Conservation (phyloP, 2,329 filamentous ascomycete genomes). For the Alternaria postmessia region DNA sequence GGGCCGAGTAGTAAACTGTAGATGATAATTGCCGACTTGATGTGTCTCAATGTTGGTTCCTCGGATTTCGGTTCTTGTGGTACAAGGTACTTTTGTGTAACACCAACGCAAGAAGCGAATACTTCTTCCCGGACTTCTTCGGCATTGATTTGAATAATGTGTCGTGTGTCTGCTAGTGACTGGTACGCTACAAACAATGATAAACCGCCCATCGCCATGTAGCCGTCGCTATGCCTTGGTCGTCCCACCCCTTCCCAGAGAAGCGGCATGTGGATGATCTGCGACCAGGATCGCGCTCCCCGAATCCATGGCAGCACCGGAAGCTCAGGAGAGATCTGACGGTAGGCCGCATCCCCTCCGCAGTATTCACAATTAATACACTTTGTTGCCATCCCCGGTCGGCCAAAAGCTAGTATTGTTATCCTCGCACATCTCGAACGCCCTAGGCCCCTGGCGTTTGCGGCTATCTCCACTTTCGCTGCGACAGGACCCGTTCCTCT, state of each 20-base stretch:
- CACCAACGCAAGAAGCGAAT: neutral
- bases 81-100: constrained; percentile 8
- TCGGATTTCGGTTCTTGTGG: constrained; percentile 3
- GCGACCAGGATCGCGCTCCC: constrained; percentile 25
- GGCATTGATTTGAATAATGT: neutral
- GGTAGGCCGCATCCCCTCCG: constrained; percentile 7
- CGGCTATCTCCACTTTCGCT: constrained; percentile 18
- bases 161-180: neutral
- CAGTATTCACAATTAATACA: constrained; percentile 17
- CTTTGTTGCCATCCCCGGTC: constrained; percentile 3
- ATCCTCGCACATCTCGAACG: constrained; percentile 15
- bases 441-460: constrained; percentile 37
- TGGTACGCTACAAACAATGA: neutral
- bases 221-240: neutral
- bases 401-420: constrained; percentile 12
- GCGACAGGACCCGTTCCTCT: constrained; percentile 18
- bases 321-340: constrained; percentile 26
- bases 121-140: neutral
- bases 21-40: neutral
- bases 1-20: constrained; percentile 47
- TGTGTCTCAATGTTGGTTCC: neutral
- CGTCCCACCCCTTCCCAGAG: constrained; percentile 6
- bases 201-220: neutral
- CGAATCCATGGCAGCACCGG: constrained; percentile 19
- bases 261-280: constrained; percentile 30